Conservation (phyloP, 2,329 filamentous ascomycete genomes). For the Boeremia lycopersici region DNA sequence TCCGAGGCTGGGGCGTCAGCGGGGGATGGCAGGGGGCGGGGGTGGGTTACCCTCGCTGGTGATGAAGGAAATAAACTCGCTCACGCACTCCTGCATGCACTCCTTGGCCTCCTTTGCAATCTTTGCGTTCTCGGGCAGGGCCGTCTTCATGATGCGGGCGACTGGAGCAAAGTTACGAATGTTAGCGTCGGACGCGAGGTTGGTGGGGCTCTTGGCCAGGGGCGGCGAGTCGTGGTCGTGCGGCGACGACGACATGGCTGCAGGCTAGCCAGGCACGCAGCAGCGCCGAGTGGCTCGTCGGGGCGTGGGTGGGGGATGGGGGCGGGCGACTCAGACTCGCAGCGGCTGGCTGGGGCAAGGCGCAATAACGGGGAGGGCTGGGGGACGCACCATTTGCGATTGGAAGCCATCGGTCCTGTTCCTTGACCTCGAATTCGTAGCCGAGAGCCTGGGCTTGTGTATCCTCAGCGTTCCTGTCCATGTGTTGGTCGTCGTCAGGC, state of each 20-base stretch:
- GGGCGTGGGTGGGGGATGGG: slow-evolving; percentile 43
- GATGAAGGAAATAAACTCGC: slow-evolving; percentile 99
- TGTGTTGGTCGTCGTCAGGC: slow-evolving; percentile 90
- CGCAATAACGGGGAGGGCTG: slow-evolving; percentile 34
- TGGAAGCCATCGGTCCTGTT: slow-evolving; percentile 98
- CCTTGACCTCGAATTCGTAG: slow-evolving; percentile 98
- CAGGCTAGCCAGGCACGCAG: slow-evolving; percentile 46
- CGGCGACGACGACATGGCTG: slow-evolving; percentile 53
- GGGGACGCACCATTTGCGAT: slow-evolving; percentile 97
- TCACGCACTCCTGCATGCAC: slow-evolving; percentile 99
- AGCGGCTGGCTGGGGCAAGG: too few relatives aligned
- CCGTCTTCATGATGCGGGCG: slow-evolving; percentile 98
- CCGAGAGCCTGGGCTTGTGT: slow-evolving; percentile 75
- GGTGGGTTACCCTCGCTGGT: slow-evolving; percentile 83
- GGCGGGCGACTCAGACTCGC: slow-evolving; percentile 45
- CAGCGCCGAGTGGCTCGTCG: slow-evolving; percentile 52
- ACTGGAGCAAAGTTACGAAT: slow-evolving; percentile 95
- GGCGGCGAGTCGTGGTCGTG: slow-evolving; percentile 46
- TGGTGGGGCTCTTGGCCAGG: slow-evolving; percentile 38
- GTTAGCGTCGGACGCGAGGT: slow-evolving; percentile 77
- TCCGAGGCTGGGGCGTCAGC: slow-evolving; percentile 74
- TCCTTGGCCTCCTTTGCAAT: slow-evolving; percentile 99
- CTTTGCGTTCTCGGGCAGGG: slow-evolving; percentile 96
- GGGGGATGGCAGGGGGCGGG: not conserved
- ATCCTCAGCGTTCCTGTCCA: slow-evolving; percentile 82